Evolutionary conservation across 2,329 filamentous ascomycete species (phyloP).

Genomic region (Claviceps cyperi): DNA sequence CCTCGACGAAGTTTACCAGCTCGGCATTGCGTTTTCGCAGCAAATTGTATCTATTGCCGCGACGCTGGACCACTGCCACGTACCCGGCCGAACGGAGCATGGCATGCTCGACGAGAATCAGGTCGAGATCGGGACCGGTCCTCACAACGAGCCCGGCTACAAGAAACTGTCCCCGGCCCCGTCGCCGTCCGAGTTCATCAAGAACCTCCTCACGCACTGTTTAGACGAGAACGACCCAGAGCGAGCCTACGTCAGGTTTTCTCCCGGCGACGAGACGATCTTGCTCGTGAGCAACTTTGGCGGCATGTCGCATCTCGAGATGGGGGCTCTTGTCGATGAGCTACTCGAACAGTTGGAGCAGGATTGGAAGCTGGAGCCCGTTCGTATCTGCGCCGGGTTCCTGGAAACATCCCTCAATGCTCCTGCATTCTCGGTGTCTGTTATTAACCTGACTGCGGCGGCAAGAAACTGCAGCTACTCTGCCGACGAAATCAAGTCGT

Average conservation of each 20-base stretch:
- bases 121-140: conserved; percentile 50
- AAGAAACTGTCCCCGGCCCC: conserved; percentile 39
- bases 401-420: conserved; percentile 62
- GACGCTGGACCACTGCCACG: conserved; percentile 46
- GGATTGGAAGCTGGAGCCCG: conserved; percentile 34
- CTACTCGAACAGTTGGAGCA: conserved; percentile 32
- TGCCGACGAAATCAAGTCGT: conserved; percentile 39
- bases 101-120: conserved; percentile 33
- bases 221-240: conserved; percentile 41
- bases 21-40: conserved; percentile 33
- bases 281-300: conserved; percentile 46
- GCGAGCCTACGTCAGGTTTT: conserved; percentile 35
- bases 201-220: conserved; percentile 43
- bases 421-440: conserved; percentile 53
- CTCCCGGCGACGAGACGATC: conserved; percentile 31
- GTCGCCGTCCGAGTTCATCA: conserved; percentile 32
- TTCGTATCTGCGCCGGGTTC: conserved; percentile 45
- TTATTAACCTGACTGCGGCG: conserved; percentile 43
- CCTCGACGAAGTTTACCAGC: conserved; percentile 34
- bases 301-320: conserved; percentile 42
- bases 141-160: conserved; percentile 52
- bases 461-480: conserved; percentile 31
- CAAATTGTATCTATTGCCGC: conserved; percentile 43
- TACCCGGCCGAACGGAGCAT: conserved; percentile 36
- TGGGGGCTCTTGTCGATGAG: conserved; percentile 39